Percentiles rank a stretch among this genome's conserved stretches.
phyloP scores from a whole-genome alignment of 257 asterid species.

The Penstemon barbatus region DNA sequence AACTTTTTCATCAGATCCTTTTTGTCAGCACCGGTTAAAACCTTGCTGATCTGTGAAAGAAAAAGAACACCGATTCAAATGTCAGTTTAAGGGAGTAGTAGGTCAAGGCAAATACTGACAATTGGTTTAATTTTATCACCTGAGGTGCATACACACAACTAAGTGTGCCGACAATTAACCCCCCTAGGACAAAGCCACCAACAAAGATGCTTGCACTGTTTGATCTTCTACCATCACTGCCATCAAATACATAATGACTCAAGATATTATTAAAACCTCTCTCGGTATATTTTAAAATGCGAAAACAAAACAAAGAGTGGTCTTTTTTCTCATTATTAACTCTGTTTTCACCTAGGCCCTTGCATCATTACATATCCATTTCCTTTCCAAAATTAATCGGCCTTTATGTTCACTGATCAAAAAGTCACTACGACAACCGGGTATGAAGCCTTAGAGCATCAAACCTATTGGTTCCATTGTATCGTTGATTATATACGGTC shows the following conservation, averaged over 20 bases:
- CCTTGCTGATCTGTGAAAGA: constrained; percentile 63
- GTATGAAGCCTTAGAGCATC: constrained; percentile 10
- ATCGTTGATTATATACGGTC: constrained; percentile 10
- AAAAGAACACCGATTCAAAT: constrained; percentile 12
- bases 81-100: constrained; percentile 1
- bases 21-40: constrained; percentile 63
- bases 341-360: constrained; percentile 9
- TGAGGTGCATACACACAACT: constrained; percentile 85
- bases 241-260: constrained; percentile 27
- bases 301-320: neutral
- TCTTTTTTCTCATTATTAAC: constrained; percentile 13
- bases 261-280: constrained; percentile 18
- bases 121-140: constrained; percentile 41
- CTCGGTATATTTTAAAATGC: neutral
- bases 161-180: constrained; percentile 70
- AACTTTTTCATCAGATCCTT: constrained; percentile 81
- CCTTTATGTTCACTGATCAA: constrained; percentile 8
- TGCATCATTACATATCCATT: neutral
- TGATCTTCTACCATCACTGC: constrained; percentile 60
- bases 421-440: constrained; percentile 10
- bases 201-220: constrained; percentile 47
- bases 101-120: neutral
- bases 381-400: neutral
- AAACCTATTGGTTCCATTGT: neutral
- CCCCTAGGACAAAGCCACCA: constrained; percentile 87